Evolutionary conservation across 345 rosid species (phyloP).

Genomic region (Bruguiera sexangula): DNA sequence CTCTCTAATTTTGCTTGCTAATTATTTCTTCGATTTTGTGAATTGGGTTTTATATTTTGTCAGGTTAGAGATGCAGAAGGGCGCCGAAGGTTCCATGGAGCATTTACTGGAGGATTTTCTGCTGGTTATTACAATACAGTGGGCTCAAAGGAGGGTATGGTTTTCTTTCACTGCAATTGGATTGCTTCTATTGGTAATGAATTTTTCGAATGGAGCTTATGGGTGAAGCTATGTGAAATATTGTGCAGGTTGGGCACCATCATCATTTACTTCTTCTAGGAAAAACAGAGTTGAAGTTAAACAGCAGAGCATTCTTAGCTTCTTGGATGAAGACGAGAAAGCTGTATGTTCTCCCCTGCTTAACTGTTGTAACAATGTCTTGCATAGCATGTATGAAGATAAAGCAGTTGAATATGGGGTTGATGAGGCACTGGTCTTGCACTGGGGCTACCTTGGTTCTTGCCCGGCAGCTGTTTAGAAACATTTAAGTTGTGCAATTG

Average conservation of each 20-base stretch:
- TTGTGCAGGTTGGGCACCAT: conserved; percentile 87
- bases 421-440: no score
- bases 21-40: conserved; percentile 1
- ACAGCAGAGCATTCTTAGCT: conserved; percentile 76
- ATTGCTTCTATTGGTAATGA: background rate
- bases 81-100: conserved; percentile 94
- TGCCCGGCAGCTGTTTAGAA: no score
- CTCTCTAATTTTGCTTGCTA: background rate
- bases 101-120: conserved; percentile 94
- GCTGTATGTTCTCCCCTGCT: conserved; percentile 44
- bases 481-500: no score
- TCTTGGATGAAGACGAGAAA: conserved; percentile 90
- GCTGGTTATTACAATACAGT: conserved; percentile 93
- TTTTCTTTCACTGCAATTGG: conserved; percentile 2
- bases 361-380: background rate
- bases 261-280: conserved; percentile 83
- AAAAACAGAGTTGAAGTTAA: conserved; percentile 88
- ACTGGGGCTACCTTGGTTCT: no score
- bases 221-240: conserved; percentile 10
- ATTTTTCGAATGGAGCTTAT: background rate
- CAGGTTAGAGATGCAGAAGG: conserved; percentile 99
- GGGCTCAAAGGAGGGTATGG: conserved; percentile 86
- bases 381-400: no score
- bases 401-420: no score
- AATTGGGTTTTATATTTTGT: conserved; percentile 12